Percentiles rank a stretch among this genome's conserved stretches.
These are phyloP conservation scores for Pleurozium schreberi DNA, from an alignment of 225 moss, liverwort and hornwort species.

Conservation along the genomic window DNA sequence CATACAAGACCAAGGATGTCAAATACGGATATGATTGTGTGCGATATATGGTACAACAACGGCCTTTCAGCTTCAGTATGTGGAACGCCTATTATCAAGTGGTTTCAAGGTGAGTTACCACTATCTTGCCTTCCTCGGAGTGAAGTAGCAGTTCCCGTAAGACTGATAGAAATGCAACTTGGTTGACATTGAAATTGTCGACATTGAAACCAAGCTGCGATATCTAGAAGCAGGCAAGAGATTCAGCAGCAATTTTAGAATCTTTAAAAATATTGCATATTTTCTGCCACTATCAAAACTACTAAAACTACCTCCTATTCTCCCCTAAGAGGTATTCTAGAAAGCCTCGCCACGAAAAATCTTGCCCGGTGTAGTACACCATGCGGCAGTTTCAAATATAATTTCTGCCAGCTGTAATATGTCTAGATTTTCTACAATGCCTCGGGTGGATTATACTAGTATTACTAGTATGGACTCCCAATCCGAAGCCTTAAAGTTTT, in stretches of 20 bases:
- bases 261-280: background rate
- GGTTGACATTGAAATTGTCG: background rate
- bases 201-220: background rate
- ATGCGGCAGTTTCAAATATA: background rate
- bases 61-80: slow-evolving; percentile 75
- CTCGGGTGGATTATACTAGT: background rate
- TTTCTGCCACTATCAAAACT: background rate
- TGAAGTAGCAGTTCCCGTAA: background rate
- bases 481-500: background rate
- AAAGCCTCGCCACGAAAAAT: background rate
- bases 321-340: background rate
- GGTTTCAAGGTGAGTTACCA: slow-evolving; percentile 49
- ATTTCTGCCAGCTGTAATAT: background rate
- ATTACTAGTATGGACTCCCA: background rate
- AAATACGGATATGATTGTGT: slow-evolving; percentile 96
- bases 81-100: slow-evolving; percentile 99
- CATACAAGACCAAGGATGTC: slow-evolving; percentile 83
- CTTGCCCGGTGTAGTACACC: background rate
- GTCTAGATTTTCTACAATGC: background rate
- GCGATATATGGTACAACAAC: slow-evolving; percentile 81
- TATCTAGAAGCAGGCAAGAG: background rate
- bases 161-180: background rate
- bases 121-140: background rate
- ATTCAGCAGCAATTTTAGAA: background rate
- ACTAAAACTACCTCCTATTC: background rate